Evolutionary conservation across 2,329 filamentous ascomycete genomes (phyloP), one percentile per base, ranked within the genome.

Genomic region (Zasmidium citrigriseum): DNA sequence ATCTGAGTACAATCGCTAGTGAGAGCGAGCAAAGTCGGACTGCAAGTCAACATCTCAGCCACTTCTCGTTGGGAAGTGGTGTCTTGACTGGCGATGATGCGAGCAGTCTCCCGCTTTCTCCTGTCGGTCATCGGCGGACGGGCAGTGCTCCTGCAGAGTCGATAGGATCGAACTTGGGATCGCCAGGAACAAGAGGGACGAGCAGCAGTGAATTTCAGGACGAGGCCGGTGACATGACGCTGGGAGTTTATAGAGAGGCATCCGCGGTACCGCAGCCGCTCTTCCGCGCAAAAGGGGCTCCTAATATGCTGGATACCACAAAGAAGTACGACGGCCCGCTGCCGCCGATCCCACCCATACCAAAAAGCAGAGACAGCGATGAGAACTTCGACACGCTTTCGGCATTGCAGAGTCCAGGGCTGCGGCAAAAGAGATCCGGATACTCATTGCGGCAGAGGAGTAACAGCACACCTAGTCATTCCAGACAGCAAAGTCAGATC

Each of bases 1-100:
- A 72, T 53, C 64, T 75, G 38, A 73, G 72, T 45, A 75, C 72
- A 3, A 75, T 75, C 50, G 70, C 70, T 9, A 74, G 72, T 59
- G 70, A 71, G 53, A 73, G 71, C 50, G 70, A 70, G 46, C 56
- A 58, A 11, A 67, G 68, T 47, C 51, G 67, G 51, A 61, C 56
- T 14, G 63, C 58, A 24, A 70, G 66, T 52, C 68, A 64, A 23
- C 67, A 69, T 41, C 58, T 70, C 45, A 72, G 70, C 49, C 69
- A 72, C 46, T 72, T 72, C 58, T 72, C 69, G 1, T 58, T 67
- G 14, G 70, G 69, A 9, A 72, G 68, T 54, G 70, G 69, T 18
- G 67, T 71, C 9, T 49, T 69, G 58, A 72, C 69, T 18, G 68
- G 66, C 16, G 68, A 72, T 54, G 68, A 70, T 46, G 55, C 64